Conservation (phyloP, 2,329 filamentous ascomycete species). For the Thyridium curvatum region DNA sequence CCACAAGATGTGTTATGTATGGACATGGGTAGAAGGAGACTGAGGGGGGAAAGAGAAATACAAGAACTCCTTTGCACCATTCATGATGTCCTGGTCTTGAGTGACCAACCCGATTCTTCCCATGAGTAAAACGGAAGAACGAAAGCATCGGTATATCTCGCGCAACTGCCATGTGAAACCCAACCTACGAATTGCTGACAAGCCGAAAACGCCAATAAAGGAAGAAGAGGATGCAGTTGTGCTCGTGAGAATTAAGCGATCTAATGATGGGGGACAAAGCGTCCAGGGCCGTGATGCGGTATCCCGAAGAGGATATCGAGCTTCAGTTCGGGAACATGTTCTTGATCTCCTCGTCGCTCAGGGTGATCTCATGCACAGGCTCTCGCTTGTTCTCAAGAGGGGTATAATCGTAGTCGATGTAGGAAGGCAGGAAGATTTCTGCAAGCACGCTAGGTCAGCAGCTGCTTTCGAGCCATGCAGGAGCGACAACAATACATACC, state of each 20-base stretch:
- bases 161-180: no score
- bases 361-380: slow-evolving; percentile 69
- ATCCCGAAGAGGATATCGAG: neutral
- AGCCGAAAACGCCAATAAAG: no score
- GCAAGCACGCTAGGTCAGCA: neutral
- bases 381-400: slow-evolving; percentile 71
- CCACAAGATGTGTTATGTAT: no score
- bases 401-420: slow-evolving; percentile 67
- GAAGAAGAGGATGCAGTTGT: no score
- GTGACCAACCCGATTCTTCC: neutral
- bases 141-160: no score
- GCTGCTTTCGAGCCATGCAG: slow-evolving; percentile 1
- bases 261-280: neutral
- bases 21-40: no score
- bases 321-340: slow-evolving; percentile 58
- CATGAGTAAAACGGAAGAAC: no score
- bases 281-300: no score
- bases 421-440: slow-evolving; percentile 79
- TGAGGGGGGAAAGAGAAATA: no score
- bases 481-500: slow-evolving; percentile 36
- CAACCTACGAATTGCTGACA: no score
- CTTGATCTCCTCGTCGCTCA: slow-evolving; percentile 71
- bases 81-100: no score
- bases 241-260: slow-evolving; percentile 7
- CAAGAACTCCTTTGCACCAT: no score